Conservation (phyloP, 805 yeast genomes). For the Candida nitratophila region DNA sequence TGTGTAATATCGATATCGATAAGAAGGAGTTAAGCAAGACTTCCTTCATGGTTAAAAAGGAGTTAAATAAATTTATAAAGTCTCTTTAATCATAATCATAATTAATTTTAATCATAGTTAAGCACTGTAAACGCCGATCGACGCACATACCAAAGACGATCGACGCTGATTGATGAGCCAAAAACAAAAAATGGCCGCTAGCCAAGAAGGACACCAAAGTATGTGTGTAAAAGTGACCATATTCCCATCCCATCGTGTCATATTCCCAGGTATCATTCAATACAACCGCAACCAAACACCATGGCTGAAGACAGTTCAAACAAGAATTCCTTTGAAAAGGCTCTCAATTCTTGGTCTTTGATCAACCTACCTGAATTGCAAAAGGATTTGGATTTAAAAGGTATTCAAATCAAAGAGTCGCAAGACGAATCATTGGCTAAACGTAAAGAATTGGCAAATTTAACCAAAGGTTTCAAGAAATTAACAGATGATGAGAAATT, state of each 20-base stretch:
- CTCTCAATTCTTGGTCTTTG: constrained; percentile 68
- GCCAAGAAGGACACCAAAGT: no score
- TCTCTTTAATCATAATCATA: not conserved
- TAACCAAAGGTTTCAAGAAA: constrained; percentile 82
- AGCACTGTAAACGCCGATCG: no score
- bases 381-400: constrained; percentile 64
- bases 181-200: no score
- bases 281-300: not conserved
- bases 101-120: no score
- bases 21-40: not conserved
- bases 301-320: not conserved
- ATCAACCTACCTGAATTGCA: constrained; percentile 69
- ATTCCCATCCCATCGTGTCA: no score
- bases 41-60: not conserved
- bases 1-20: not conserved
- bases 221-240: no score
- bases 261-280: no score
- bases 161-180: no score
- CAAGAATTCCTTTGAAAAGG: constrained; percentile 36
- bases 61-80: not conserved
- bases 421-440: constrained; percentile 63
- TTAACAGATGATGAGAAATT: constrained; percentile 62
- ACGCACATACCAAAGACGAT: no score
- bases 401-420: constrained; percentile 59
- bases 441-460: constrained; percentile 70